Evolutionary conservation across 2,329 filamentous ascomycete species (phyloP), one percentile per base, ranked within the genome.

Genomic region (Colletotrichum spinosum): DNA sequence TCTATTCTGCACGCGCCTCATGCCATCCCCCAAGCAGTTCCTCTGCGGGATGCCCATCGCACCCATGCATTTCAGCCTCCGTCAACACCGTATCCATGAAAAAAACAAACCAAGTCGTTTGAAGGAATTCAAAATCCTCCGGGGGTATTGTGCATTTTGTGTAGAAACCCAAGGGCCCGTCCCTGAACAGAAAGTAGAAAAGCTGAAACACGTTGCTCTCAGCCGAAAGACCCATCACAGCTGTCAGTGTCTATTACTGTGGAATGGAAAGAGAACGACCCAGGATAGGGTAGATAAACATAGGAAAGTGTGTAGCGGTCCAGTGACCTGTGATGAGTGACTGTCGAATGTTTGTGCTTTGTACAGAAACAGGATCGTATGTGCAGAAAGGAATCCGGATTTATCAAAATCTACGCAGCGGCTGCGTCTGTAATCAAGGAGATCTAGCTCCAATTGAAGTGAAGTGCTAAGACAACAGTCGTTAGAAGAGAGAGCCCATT

Each of bases 61-160:
- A 10, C 15, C 38, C 49, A 55, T 49, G 60, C 49, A 45, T 34
- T 8, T 51, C 45, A 35, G 57, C 52, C 58, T 61, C 52, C 25
- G 13, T 62, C 35, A 15, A 54, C 37, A 54, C 60, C 49, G 15
- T 60, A 56, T 55, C 48, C 42, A 48, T 62, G n/a, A 35, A 59
- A 44, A 58, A 58, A 45, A 67, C 52, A 67, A 67, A 37, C 49
- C 54, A 67, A 59, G 39, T 67, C 64, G 49, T 65, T 34, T 59
- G 60, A 50, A 51, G 61, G 57, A 61, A 51, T 50, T 55, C 38
- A 44, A 42, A 51, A 38, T 60, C 64, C 64, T 67, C 60, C 35
- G 38, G 64, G 64, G 64, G 64, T 67, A 67, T 67, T 67, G 64
- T 65, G 64, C 60, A 64, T 67, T 67, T 65, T 67, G 49, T 67